phyloP scores from a whole-genome alignment of 2,329 filamentous ascomycete species.

The Colletotrichum karsti region DNA sequence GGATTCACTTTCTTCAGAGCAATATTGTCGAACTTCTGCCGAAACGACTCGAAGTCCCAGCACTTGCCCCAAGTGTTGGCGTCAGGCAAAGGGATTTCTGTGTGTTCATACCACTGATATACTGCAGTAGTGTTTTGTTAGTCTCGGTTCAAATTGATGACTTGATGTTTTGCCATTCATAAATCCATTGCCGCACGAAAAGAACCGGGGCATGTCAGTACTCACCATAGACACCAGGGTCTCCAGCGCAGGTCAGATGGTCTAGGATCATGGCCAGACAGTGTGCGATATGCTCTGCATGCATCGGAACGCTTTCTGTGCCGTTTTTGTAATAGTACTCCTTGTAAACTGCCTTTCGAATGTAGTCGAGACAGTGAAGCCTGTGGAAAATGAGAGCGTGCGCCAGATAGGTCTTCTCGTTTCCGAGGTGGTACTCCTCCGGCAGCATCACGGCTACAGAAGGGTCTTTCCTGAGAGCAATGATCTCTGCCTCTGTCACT shows the following conservation, averaged over 20 bases:
- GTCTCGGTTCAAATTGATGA: not conserved
- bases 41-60: conserved; percentile 5
- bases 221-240: conserved; percentile 13
- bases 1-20: conserved; percentile 5
- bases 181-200: not conserved
- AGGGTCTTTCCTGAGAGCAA: not conserved
- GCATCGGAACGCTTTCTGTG: conserved; percentile 9
- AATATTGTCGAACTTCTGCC: not conserved
- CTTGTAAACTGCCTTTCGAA: conserved; percentile 12
- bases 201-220: not conserved
- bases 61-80: conserved; percentile 17
- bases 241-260: conserved; percentile 8
- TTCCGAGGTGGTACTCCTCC: not conserved
- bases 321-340: conserved; percentile 15
- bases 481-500: not conserved
- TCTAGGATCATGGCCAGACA: conserved; percentile 11
- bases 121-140: too few species aligned
- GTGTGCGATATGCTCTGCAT: conserved; percentile 3
- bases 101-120: conserved; percentile 13
- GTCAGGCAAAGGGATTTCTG: conserved; percentile 5
- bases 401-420: conserved; percentile 7
- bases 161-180: not conserved
- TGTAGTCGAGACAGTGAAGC: conserved; percentile 14
- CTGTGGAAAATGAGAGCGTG: conserved; percentile 10
- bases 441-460: conserved; percentile 7